Evolutionary conservation across 495 filamentous ascomycete genomes (phyloP).

Genomic region (Penicillium macrosclerotiorum): DNA sequence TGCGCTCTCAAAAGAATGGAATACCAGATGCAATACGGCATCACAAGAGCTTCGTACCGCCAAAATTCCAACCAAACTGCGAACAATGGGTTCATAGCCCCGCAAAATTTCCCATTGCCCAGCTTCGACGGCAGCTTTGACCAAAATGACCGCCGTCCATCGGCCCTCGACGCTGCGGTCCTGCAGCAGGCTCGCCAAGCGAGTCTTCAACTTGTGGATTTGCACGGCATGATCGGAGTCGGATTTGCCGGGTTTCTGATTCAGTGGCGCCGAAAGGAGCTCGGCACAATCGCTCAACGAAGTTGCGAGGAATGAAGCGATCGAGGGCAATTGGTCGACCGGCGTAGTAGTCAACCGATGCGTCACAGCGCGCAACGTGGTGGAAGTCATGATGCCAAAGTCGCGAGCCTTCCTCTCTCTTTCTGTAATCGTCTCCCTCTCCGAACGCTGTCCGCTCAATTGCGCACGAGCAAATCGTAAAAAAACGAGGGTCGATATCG

Average conservation of each 20-base stretch:
- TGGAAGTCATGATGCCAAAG: constrained; percentile 26
- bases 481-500: too few species aligned
- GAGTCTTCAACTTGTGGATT: constrained; percentile 75
- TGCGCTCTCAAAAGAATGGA: constrained; percentile 1
- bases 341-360: constrained; percentile 64
- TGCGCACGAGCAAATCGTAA: too few species aligned
- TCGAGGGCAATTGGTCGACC: constrained; percentile 58
- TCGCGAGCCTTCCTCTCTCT: too few species aligned
- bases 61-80: constrained; percentile 66
- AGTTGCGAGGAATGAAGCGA: constrained; percentile 58
- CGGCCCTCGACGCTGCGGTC: constrained; percentile 69
- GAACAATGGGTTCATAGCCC: constrained; percentile 67
- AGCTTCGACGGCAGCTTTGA: constrained; percentile 77
- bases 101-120: constrained; percentile 78
- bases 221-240: constrained; percentile 59
- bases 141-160: constrained; percentile 71
- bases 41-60: constrained; percentile 48
- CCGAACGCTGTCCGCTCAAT: too few species aligned
- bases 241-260: constrained; percentile 49
- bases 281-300: constrained; percentile 60
- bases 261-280: constrained; percentile 50
- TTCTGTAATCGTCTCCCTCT: too few species aligned
- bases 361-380: constrained; percentile 60
- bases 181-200: constrained; percentile 70
- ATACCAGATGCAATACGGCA: background rate